Conservation (phyloP, 352 stramenopile genomes). For the Aphanomyces invadans region DNA sequence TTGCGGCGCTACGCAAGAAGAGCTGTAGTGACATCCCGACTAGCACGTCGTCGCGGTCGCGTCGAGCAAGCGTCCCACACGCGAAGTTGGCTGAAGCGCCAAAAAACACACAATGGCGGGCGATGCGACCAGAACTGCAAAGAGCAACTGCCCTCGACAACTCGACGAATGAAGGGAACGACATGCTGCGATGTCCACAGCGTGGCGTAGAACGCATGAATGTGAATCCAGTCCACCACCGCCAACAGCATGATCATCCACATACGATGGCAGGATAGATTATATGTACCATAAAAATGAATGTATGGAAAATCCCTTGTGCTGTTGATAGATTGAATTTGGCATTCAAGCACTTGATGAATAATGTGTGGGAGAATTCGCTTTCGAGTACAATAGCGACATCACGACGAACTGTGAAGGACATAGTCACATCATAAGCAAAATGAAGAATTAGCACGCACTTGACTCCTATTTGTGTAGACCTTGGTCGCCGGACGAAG, state of each 20-base stretch:
- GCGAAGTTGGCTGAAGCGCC: neutral
- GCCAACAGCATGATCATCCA: neutral
- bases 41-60: neutral
- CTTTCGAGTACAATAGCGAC: no score
- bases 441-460: no score
- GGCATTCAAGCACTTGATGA: no score
- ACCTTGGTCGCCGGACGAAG: no score
- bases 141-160: neutral
- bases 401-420: no score
- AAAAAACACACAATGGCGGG: neutral
- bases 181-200: neutral
- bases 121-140: neutral
- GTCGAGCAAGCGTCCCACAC: neutral
- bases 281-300: neutral
- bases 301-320: neutral
- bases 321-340: neutral
- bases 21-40: constrained; percentile 4
- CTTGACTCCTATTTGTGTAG: no score
- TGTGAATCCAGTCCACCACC: neutral
- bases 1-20: constrained; percentile 30
- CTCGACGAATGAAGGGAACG: neutral
- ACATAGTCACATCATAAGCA: no score
- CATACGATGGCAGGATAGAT: constrained; percentile 4
- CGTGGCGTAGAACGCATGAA: neutral
- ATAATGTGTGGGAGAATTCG: no score